Base-by-base conservation (phyloP, 148 eudicot genomes). In the Silene uniflora region DNA sequence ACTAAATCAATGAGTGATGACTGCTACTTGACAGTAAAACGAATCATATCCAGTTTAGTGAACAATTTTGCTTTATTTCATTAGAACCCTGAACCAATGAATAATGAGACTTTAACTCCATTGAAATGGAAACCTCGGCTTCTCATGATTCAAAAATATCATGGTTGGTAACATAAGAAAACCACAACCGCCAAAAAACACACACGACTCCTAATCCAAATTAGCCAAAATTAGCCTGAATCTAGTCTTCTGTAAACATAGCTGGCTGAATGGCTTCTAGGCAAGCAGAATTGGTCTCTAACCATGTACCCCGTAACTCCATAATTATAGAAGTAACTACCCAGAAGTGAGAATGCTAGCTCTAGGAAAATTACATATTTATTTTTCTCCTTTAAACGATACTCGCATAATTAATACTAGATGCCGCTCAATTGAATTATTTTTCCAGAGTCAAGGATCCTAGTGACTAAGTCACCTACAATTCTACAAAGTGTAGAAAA, bases 121-220 rank as follows among this genome's bases (percentile, higher is more conserved):
- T 3, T 6, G 7, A 49, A 49, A 49, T 10, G 54, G 14, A 49
- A 49, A 65, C 71, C 24, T 29, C 24, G 47, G 56, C 72, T 46
- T 69, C 46, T 6, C 54, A 70, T 52, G 4, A 52, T 52, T 49
- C 35, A 47, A 4, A 32, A 39, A n/a, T 39, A 39, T 16, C 47
- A 32, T 1, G 10, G 18, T n/a, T 35, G 23, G 19, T 17, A 16
- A 35, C 1, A 67, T 21, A 60, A 19, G 63, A 60, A 6, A 66
- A 66, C 6, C 19, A 39, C 13, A 32, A 7, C 70, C 11, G 13
- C 47, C 70, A 18, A 16, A 67, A 32, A 5, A 32, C 35, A 32
- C 35, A 67, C 24, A 21, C 39, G 70, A 17, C 49, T 67, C 70
- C 70, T 67, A 10, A 65, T 32, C 69, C 54, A 49, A 65, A n/a